Evolutionary conservation across 495 filamentous ascomycete genomes (phyloP), one percentile per base, ranked within the genome.

Genomic region (Penicilliopsis zonata): DNA sequence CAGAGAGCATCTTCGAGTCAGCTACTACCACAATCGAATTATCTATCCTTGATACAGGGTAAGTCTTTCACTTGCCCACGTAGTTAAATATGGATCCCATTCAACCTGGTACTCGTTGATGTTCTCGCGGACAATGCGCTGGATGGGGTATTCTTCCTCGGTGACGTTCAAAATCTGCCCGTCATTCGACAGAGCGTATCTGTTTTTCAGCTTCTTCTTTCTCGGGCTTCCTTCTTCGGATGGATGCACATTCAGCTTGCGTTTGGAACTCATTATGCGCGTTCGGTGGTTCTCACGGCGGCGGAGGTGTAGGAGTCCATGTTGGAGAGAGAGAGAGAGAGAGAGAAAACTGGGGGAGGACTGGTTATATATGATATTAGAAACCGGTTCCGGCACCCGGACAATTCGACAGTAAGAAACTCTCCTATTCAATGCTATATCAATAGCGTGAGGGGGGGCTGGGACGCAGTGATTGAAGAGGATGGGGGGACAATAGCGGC

Each of bases 41-140:
- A n/a, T n/a, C n/a, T n/a, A n/a, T n/a, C n/a, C n/a, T n/a, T n/a
- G n/a, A n/a, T n/a, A n/a, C n/a, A n/a, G n/a, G n/a, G n/a, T n/a
- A n/a, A n/a, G n/a, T n/a, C n/a, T n/a, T n/a, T n/a, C n/a, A 55
- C 57, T 45, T 41, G 63, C 61, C 59, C 59, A 65, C 40, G 43
- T 52, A 19, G 61, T 58, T 17, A 44, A 40, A 36, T 48, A 65
- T 8, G 35, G 37, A 6, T 57, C 54, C 61, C 61, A 65, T 18
- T 64, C 58, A 29, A 66, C 56, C 13, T 59, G 40, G 40, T 63
- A 66, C 24, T 61, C 44, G 14, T 42, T 45, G 15, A 50, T 41
- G 19, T 46, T 51, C 43, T 66, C 58, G 36, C 48, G 50, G 23
- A 63, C 43, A 17, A 66, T 61, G 30, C 46, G 45, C 26, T 60